Percentiles rank a stretch among this genome's conserved stretches.
Evolutionary conservation across 176 grass and related monocot genomes (phyloP).

Genomic region (Aegilops sharonensis): DNA sequence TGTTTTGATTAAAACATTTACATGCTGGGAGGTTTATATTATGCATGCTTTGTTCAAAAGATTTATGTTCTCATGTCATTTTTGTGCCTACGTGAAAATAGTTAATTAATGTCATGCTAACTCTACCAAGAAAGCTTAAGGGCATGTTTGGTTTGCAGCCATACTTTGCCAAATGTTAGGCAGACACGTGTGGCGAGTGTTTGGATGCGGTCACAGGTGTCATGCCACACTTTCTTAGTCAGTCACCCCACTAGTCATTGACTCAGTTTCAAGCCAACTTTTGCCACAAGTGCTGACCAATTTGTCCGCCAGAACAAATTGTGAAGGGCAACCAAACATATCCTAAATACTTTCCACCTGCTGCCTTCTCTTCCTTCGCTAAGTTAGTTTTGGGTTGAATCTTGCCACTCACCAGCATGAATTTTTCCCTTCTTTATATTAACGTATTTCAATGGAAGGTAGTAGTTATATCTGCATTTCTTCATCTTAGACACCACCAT

Average conservation of each 20-base stretch:
- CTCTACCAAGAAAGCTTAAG: not conserved
- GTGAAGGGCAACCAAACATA: no score
- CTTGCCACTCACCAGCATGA: not conserved
- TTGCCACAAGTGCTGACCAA: not conserved
- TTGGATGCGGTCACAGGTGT: not conserved
- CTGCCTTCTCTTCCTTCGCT: not conserved
- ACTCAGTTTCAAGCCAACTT: not conserved
- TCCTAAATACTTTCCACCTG: not conserved
- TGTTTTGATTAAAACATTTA: not conserved
- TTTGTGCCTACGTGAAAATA: not conserved
- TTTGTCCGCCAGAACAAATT: not conserved
- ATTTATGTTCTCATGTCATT: not conserved
- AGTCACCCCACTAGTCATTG: not conserved
- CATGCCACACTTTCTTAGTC: not conserved
- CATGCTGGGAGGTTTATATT: conserved; percentile 1
- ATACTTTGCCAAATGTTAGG: not conserved
- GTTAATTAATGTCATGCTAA: not conserved
- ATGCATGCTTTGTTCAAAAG: not conserved
- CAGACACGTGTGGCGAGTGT: accelerated
- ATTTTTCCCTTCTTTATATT: not conserved
- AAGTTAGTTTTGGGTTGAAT: not conserved
- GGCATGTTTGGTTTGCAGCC: not conserved
- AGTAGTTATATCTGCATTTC: not conserved
- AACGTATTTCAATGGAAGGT: not conserved
- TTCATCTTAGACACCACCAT: not conserved